Evolutionary conservation across 805 yeast species (phyloP).

Genomic region (Metschnikowia kunwiensis): DNA sequence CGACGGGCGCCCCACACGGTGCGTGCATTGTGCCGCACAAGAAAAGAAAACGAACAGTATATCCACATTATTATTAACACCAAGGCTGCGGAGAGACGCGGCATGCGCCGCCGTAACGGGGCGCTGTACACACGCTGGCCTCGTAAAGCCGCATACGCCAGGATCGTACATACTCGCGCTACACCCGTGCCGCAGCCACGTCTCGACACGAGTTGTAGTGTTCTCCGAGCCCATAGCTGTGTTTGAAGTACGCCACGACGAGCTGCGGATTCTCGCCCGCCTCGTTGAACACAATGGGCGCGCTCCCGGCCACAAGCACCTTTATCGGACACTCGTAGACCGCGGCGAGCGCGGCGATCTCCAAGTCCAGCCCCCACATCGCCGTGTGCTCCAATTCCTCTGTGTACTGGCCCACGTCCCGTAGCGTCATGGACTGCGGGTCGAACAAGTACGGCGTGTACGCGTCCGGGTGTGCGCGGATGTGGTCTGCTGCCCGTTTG

Average conservation of each 20-base stretch:
- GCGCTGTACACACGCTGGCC: no score
- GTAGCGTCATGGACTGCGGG: conserved; percentile 62
- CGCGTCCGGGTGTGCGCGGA: conserved; percentile 60
- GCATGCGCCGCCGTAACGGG: no score
- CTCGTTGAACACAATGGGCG: conserved; percentile 62
- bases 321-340: conserved; percentile 72
- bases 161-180: no score
- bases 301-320: conserved; percentile 74
- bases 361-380: conserved; percentile 96
- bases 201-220: conserved; percentile 74
- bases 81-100: no score
- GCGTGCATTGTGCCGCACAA: no score
- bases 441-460: conserved; percentile 82
- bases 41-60: no score
- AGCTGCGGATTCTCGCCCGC: conserved; percentile 52
- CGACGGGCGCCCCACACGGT: no score
- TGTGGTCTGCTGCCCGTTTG: conserved; percentile 60
- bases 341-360: conserved; percentile 74
- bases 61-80: no score
- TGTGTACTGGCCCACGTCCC: conserved; percentile 67
- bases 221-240: conserved; percentile 87
- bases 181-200: conserved; percentile 4
- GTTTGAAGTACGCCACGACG: conserved; percentile 77
- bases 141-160: no score
- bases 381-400: conserved; percentile 69